These are phyloP conservation scores for Trametes versicolor DNA, from an alignment of 1,284 basidiomycete genomes.

Conservation along the genomic window DNA sequence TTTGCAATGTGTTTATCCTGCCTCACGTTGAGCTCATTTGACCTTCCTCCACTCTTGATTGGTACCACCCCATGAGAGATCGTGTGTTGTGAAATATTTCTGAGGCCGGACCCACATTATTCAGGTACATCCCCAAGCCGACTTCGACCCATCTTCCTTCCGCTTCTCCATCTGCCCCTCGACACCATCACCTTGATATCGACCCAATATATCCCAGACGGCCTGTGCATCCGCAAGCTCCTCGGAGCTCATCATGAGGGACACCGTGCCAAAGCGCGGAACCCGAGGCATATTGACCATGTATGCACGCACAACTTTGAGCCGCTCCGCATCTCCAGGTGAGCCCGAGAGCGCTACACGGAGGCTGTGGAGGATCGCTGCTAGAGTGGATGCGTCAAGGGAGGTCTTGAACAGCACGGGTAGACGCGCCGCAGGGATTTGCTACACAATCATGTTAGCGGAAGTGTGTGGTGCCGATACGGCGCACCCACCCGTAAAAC, in stretches of 20 bases:
- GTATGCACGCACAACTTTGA: constrained; percentile 53
- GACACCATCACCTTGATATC: constrained; percentile 29
- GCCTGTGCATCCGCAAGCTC: constrained; percentile 53
- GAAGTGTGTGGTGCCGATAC: not conserved
- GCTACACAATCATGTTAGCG: constrained; percentile 45
- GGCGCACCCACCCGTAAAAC: constrained; percentile 56
- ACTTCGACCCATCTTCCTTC: constrained; percentile 31
- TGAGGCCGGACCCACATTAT: too few relatives aligned
- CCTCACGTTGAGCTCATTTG: too few relatives aligned
- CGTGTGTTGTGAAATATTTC: too few relatives aligned
- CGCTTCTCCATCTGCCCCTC: constrained; percentile 33
- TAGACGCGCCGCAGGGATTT: constrained; percentile 60
- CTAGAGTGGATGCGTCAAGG: constrained; percentile 68
- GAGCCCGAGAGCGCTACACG: constrained; percentile 45
- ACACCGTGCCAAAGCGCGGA: constrained; percentile 68
- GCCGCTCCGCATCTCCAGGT: constrained; percentile 29
- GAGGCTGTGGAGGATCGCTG: constrained; percentile 63
- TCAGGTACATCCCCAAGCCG: constrained; percentile 33
- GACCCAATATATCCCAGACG: constrained; percentile 38
- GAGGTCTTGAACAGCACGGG: constrained; percentile 71
- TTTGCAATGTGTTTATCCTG: too few relatives aligned
- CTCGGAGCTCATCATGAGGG: constrained; percentile 64
- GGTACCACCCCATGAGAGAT: too few relatives aligned
- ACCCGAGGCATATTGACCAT: constrained; percentile 61
- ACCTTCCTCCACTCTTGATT: too few relatives aligned